A percentile compares a stretch with the other conserved stretches of the same genome.
phyloP scores from a whole-genome alignment of 1,284 basidiomycete species.

The Puccinia sorghi region DNA sequence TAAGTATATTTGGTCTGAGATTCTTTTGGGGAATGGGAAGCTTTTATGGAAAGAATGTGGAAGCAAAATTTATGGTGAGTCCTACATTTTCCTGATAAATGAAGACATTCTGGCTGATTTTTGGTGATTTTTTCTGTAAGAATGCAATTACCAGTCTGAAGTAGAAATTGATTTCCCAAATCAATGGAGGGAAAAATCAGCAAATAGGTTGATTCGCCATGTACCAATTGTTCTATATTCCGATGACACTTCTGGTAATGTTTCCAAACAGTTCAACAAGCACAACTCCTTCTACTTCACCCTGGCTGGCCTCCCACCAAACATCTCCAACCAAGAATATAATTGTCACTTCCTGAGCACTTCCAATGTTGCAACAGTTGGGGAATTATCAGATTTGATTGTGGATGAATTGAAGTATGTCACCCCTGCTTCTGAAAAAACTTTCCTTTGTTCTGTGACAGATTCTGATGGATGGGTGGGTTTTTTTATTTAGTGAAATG shows the following conservation, averaged over 20 bases:
- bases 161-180: background rate
- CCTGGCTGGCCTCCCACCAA: background rate
- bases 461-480: too few relatives aligned
- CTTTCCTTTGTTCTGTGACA: too few relatives aligned
- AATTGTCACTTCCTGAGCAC: background rate
- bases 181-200: background rate
- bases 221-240: background rate
- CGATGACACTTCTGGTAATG: constrained; percentile 1
- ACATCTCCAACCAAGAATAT: background rate
- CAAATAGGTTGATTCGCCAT: background rate
- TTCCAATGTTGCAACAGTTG: background rate
- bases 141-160: background rate
- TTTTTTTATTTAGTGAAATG: background rate
- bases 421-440: background rate
- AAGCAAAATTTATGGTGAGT: too few relatives aligned
- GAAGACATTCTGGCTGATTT: background rate
- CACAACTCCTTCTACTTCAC: constrained; percentile 4
- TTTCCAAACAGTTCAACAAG: constrained; percentile 9
- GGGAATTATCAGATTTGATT: constrained; percentile 8
- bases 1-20: too few relatives aligned
- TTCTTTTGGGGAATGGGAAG: too few relatives aligned
- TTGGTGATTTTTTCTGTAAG: too few relatives aligned
- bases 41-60: too few relatives aligned
- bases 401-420: constrained; percentile 16
- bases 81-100: background rate